phyloP scores from a whole-genome alignment of 176 grass and related monocot species.

The Thalia dealbata region DNA sequence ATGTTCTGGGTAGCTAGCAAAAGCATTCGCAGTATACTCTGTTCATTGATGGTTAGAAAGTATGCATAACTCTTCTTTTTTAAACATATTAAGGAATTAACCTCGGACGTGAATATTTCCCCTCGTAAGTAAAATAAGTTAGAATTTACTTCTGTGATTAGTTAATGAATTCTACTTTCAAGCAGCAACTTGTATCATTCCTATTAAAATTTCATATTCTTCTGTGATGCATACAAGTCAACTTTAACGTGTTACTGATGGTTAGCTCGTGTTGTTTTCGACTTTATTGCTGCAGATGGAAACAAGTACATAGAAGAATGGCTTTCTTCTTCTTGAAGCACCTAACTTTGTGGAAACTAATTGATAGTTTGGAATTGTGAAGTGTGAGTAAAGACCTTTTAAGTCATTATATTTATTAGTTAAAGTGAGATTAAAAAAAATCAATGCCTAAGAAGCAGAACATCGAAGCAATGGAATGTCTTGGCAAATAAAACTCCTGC shows the following conservation, averaged over 20 bases:
- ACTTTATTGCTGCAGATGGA: neutral
- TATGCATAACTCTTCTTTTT: too few relatives aligned
- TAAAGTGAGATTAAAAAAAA: neutral
- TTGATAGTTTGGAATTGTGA: neutral
- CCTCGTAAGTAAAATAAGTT: neutral
- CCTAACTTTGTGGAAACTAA: neutral
- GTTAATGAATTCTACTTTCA: neutral
- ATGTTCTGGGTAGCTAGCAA: too few relatives aligned
- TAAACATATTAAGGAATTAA: too few relatives aligned
- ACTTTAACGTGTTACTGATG: neutral
- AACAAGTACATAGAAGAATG: conserved; percentile 11
- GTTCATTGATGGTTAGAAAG: too few relatives aligned
- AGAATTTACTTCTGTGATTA: neutral
- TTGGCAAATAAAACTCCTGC: neutral
- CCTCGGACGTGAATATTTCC: too few relatives aligned
- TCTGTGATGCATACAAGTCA: neutral
- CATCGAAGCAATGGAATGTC: neutral
- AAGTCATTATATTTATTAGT: neutral
- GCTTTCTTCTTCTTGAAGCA: conserved; percentile 13
- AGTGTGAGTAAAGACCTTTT: neutral
- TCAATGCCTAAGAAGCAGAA: neutral
- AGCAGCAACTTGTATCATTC: neutral
- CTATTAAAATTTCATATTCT: neutral
- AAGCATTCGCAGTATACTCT: too few relatives aligned
- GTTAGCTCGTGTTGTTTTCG: neutral